Percentiles rank a stretch among this genome's conserved stretches.
Evolutionary conservation across 352 stramenopile genomes (phyloP).

Genomic region (Globisporangium polare): DNA sequence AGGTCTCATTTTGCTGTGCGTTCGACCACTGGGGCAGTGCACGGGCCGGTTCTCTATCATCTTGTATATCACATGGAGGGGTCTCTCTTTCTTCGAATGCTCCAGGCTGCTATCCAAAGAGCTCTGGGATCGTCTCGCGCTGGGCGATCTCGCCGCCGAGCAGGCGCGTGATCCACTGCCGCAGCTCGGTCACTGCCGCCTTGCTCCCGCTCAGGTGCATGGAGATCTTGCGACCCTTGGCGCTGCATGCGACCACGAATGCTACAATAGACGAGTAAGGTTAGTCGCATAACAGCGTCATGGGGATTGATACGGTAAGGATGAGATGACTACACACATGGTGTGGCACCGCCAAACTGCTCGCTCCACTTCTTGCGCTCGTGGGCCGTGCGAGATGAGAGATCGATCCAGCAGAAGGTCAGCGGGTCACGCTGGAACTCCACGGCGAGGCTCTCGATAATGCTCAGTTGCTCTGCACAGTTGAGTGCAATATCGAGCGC

Average conservation of each 20-base stretch:
- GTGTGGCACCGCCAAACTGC: constrained; percentile 30
- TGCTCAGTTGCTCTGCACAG: constrained; percentile 68
- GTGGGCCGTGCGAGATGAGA: constrained; percentile 23
- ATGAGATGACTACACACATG: constrained; percentile 31
- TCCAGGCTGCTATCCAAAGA: constrained; percentile 30
- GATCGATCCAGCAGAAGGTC: constrained; percentile 76
- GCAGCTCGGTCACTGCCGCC: constrained; percentile 32
- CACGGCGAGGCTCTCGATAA: constrained; percentile 57
- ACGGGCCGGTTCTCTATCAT: neutral
- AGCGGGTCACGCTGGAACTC: constrained; percentile 73
- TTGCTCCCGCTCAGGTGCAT: constrained; percentile 20
- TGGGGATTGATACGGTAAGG: too few relatives aligned
- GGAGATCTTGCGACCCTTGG: constrained; percentile 65
- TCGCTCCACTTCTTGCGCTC: constrained; percentile 40
- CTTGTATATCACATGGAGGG: neutral
- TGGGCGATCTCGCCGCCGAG: constrained; percentile 58
- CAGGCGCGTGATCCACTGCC: constrained; percentile 61
- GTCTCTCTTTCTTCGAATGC: constrained; percentile 17
- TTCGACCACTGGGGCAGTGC: neutral
- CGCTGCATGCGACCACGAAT: constrained; percentile 52
- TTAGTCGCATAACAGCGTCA: too few relatives aligned
- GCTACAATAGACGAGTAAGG: too few relatives aligned
- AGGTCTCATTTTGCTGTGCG: too few relatives aligned
- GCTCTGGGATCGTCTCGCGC: constrained; percentile 22
- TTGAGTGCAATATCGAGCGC: too few relatives aligned